Base-by-base conservation (phyloP, 108 stramenopile species). In the Schizochytrium sp. region DNA sequence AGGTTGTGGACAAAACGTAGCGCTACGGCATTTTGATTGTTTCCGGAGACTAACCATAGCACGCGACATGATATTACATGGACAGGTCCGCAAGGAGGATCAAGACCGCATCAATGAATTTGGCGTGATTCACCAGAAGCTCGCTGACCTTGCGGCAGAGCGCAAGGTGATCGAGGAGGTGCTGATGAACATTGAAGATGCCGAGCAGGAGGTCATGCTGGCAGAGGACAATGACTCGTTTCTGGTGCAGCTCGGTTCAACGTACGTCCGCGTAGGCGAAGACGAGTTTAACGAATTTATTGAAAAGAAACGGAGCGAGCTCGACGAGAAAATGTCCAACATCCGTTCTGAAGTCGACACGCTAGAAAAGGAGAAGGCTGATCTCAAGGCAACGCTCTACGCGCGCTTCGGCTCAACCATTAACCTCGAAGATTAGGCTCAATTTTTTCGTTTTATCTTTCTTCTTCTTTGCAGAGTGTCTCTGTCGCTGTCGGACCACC, bases 161-260 rank as follows among this genome's bases (percentile, higher is more conserved):
- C 45, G 76, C 19, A 47, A 83, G 48, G 76, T 5, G 12, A 83
- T 83, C 4, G 76, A 83, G 48, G 76, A 83, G 76, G 25, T 53
- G 10, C 51, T 83, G 76, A 47, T 53, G 76, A 53, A 83, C 51
- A 47, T 83, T 23, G 76, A 83, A 23, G 76, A 83, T 1, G 76
- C 76, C 6, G 76, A 83, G 76, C 76, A 83, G 28, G 76, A 83
- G 51, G 76, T 83, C 76, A 83, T 83, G 76, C 76, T 83, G 19
- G 45, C 76, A 12, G 51, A 53, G n/a, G 76, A 83, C 23, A 83
- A 53, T 45, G 76, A 53, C n/a, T 23, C n/a, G 19, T 83, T 53
- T 34, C n/a, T 83, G 3, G 28, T 83, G 19, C 76, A 83, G 76
- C 51, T 83, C 19, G 76, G 76, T 28, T 47, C 76, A 16, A 53